These are phyloP conservation scores for Podospora australis DNA, from an alignment of 495 filamentous ascomycete genomes.

Conservation along the genomic window DNA sequence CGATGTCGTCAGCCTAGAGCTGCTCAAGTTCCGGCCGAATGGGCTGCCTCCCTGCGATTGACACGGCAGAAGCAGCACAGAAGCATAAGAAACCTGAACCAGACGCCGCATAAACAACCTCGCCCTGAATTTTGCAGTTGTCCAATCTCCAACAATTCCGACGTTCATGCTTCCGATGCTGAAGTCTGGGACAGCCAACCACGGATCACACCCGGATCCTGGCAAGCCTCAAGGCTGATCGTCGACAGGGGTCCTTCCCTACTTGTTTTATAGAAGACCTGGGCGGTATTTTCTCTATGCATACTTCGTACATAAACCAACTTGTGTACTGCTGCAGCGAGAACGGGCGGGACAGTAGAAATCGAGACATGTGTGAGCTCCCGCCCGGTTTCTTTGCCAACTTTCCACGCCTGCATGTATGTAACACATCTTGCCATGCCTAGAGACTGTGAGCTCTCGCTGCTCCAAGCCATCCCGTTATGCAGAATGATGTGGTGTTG, in stretches of 20 bases:
- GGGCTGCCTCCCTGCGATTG: conserved; percentile 8
- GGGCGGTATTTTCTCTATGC: no score
- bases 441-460: no score
- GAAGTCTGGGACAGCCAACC: conserved; percentile 7
- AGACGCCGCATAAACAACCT: conserved; percentile 1
- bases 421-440: no score
- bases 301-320: no score
- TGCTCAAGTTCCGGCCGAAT: conserved; percentile 6
- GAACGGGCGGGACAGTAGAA: no score
- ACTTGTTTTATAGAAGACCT: no score
- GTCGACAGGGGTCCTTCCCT: conserved; percentile 11
- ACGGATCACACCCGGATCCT: background rate
- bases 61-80: background rate
- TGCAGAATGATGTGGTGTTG: no score
- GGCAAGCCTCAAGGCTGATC: conserved; percentile 10
- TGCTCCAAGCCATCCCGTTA: no score
- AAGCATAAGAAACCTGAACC: background rate
- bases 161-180: conserved; percentile 8
- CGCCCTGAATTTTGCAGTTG: conserved; percentile 8
- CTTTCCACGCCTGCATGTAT: no score
- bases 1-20: background rate
- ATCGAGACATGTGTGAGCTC: no score
- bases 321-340: no score
- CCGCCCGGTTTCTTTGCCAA: no score
- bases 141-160: conserved; percentile 13